phyloP scores from a whole-genome alignment of 768 basidiomycete species.

The Leccinum subgranulosum region DNA sequence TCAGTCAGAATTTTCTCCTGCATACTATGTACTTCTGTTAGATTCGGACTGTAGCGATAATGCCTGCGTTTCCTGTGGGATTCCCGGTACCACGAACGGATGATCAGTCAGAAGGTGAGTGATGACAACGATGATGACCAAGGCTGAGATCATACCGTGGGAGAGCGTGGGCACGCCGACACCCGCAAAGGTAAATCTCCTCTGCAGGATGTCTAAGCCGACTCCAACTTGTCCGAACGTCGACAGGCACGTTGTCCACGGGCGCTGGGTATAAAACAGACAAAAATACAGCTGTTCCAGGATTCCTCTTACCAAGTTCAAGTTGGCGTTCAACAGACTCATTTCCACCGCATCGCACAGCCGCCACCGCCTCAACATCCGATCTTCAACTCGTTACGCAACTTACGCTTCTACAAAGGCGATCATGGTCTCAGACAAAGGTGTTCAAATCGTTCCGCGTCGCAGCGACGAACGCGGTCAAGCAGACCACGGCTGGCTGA shows the following conservation, averaged over 20 bases:
- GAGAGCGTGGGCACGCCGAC: constrained; percentile 21
- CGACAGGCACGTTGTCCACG: background rate
- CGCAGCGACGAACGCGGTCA: constrained; percentile 63
- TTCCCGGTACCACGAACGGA: background rate
- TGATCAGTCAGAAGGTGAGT: background rate
- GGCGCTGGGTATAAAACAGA: constrained; percentile 19
- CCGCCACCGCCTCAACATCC: background rate
- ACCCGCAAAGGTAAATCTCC: constrained; percentile 23
- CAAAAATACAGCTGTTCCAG: background rate
- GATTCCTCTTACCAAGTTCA: constrained; percentile 3
- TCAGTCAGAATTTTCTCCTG: background rate
- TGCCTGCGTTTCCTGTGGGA: background rate
- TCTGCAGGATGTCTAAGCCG: constrained; percentile 9
- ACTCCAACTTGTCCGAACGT: background rate
- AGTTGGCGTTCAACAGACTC: constrained; percentile 2
- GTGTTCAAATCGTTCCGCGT: constrained; percentile 45
- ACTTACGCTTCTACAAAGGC: background rate
- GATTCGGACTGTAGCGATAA: background rate
- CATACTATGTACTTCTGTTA: background rate
- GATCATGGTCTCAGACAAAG: constrained; percentile 17
- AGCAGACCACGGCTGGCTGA: constrained; percentile 83
- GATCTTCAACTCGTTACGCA: background rate
- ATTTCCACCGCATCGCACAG: background rate
- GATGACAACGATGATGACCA: background rate
- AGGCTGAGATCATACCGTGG: constrained; percentile 11